These are phyloP conservation scores for Hericium alpestre DNA, from an alignment of 768 basidiomycete species.

Conservation along the genomic window DNA sequence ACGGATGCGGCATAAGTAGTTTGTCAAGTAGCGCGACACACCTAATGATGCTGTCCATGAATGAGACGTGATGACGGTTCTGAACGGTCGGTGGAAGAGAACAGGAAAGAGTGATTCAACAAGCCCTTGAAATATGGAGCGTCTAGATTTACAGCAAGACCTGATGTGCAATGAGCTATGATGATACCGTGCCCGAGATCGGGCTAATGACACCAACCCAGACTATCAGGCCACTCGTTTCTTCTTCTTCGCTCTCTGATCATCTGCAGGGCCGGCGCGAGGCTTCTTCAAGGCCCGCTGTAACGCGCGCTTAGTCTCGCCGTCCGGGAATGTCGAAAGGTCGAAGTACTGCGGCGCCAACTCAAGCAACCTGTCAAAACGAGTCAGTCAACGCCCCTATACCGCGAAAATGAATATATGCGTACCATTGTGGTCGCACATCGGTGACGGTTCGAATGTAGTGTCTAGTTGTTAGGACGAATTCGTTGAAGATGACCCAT, in stretches of 20 bases:
- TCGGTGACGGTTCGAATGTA: constrained; percentile 92
- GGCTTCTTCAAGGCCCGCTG: constrained; percentile 4
- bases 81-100: no score
- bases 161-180: no score
- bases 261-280: not conserved
- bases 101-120: not conserved
- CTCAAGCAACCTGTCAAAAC: constrained; percentile 47
- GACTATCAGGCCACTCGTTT: not conserved
- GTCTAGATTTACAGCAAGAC: no score
- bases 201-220: not conserved
- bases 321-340: constrained; percentile 46
- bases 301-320: constrained; percentile 55
- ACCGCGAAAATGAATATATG: not conserved
- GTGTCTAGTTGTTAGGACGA: constrained; percentile 79
- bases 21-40: no score
- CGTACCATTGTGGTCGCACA: constrained; percentile 76
- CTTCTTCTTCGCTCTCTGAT: not conserved
- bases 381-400: not conserved
- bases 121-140: not conserved
- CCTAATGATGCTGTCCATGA: no score
- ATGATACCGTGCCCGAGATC: not conserved
- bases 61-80: no score
- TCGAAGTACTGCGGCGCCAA: constrained; percentile 63
- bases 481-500: constrained; percentile 92
- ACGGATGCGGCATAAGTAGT: not conserved